Evolutionary conservation across 129 eudicot species (phyloP), one percentile per base, ranked within the genome.

Genomic region (Rutidosis leptorrhynchoides): DNA sequence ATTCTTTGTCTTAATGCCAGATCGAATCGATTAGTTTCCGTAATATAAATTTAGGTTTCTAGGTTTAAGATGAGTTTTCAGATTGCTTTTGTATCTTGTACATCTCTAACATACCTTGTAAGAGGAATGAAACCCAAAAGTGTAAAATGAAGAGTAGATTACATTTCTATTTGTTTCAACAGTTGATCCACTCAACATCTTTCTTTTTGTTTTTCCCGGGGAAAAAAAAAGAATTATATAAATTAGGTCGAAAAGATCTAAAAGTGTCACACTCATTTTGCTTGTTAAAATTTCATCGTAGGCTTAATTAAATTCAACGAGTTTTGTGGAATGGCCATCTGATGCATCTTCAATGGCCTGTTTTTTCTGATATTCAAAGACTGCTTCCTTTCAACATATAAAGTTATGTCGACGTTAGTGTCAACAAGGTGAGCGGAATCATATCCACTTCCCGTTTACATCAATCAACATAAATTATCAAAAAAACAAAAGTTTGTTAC

Each of bases 1-100:
- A 57, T 58, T 58, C 63, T 58, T 58, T 58, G 40, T 58, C 59
- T 54, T 54, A 23, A 54, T 23, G 27, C 16, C 59, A 54, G 16
- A 7, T 21, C 27, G 17, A 25, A 26, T 21, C 27, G 17, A 25
- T 14, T 57, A 6, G 33, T 26, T n/a, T 16, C 30, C 33, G 8
- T 12, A 40, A 40, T 40, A 11, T 58, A 58, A 16, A 28, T 58
- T 12, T 58, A 58, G 63, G 33, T 58, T 58, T 26, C 63, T 26
- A 58, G 63, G 61, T 55, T 52, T 22, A 52, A 16, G 58, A 52
- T 52, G 9, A 45, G n/a, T 15, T 11, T 45, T 45, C n/a, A 45
- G 52, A 11, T 15, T 45, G 52, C 59, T 22, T 20, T 22, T 54
- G 29, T 23, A 20, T 54, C 16, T 21, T 25, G 16, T 54, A 25